These are phyloP conservation scores for Globisporangium solare DNA, from an alignment of 352 stramenopile species.

Conservation along the genomic window DNA sequence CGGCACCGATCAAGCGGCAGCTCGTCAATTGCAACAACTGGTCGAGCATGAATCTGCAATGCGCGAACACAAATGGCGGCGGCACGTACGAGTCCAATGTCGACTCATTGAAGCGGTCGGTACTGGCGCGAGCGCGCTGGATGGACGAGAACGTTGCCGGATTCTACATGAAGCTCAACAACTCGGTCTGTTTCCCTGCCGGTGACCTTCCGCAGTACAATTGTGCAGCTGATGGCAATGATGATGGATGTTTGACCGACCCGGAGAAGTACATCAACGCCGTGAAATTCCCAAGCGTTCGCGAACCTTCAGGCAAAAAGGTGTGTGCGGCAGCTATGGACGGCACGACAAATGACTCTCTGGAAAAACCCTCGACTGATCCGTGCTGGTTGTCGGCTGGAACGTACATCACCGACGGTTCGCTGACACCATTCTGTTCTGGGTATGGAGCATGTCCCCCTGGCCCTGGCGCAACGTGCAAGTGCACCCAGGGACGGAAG, in stretches of 20 bases:
- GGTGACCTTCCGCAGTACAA: slow-evolving; percentile 20
- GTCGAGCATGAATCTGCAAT: slow-evolving; percentile 51
- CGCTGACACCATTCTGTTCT: slow-evolving; percentile 67
- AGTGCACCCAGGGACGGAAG: slow-evolving; percentile 33
- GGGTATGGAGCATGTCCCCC: slow-evolving; percentile 60
- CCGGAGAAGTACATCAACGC: slow-evolving; percentile 22
- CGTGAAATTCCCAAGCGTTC: slow-evolving; percentile 15
- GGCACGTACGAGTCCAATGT: slow-evolving; percentile 40
- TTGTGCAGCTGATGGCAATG: slow-evolving; percentile 17
- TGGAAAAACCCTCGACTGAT: slow-evolving; percentile 55
- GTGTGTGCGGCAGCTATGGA: not conserved
- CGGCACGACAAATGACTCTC: not conserved
- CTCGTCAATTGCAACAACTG: slow-evolving; percentile 38
- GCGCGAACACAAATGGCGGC: slow-evolving; percentile 37
- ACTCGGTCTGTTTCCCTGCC: slow-evolving; percentile 7
- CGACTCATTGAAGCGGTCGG: slow-evolving; percentile 21
- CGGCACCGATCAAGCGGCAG: slow-evolving; percentile 39
- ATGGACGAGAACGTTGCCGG: slow-evolving; percentile 28
- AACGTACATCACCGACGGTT: slow-evolving; percentile 39
- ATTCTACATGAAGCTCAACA: slow-evolving; percentile 17
- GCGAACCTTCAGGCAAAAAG: not conserved
- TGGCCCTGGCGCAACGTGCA: slow-evolving; percentile 63
- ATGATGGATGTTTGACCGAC: slow-evolving; percentile 16
- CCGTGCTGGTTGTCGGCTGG: slow-evolving; percentile 74
- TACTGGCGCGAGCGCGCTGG: slow-evolving; percentile 40